These are phyloP conservation scores for Podospora appendiculata DNA, from an alignment of 495 filamentous ascomycete genomes.

Conservation along the genomic window DNA sequence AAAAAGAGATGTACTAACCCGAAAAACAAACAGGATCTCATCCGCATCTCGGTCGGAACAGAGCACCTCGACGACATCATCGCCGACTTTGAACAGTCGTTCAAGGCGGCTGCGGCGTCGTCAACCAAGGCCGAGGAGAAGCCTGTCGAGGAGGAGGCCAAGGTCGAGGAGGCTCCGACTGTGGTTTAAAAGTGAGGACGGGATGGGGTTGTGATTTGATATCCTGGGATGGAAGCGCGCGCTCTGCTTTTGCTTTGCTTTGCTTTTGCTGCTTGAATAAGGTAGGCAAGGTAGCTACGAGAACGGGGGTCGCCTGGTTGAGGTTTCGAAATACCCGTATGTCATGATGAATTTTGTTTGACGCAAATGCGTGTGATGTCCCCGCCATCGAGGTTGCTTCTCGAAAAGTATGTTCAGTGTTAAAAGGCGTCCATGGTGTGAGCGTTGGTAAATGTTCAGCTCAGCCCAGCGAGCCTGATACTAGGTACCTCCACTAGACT, in stretches of 20 bases:
- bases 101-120: slow-evolving; percentile 45
- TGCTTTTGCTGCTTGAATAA: not conserved
- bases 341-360: no score
- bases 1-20: not conserved
- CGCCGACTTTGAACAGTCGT: slow-evolving; percentile 89
- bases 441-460: no score
- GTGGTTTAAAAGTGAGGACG: slow-evolving; percentile 21
- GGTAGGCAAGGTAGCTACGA: no score
- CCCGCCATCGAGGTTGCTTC: no score
- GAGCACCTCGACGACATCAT: slow-evolving; percentile 99
- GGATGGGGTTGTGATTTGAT: not conserved
- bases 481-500: no score
- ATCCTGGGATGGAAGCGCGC: not conserved
- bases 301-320: no score
- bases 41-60: slow-evolving; percentile 93
- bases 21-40: slow-evolving; percentile 51
- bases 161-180: slow-evolving; percentile 28
- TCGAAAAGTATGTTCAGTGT: no score
- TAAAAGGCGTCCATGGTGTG: no score
- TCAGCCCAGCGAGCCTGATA: no score
- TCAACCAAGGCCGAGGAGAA: slow-evolving; percentile 16
- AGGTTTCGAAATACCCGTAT: no score
- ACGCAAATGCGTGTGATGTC: no score
- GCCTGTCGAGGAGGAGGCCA: slow-evolving; percentile 13
- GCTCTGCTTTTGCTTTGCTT: not conserved